These are phyloP conservation scores for Albizia julibrissin DNA, from an alignment of 306 rosid species.

Conservation along the genomic window DNA sequence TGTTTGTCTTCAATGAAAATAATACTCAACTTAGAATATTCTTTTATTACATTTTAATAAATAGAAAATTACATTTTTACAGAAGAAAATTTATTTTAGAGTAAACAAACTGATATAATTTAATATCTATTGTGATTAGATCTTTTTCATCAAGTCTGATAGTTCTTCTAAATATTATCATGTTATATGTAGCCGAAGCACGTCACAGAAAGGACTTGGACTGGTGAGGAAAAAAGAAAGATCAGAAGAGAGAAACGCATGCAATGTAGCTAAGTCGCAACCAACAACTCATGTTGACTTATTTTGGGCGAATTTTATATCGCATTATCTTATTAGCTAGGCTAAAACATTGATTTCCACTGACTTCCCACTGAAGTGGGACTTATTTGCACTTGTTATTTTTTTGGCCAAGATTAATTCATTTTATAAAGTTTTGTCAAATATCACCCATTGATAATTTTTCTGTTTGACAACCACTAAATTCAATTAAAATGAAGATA, in stretches of 20 bases:
- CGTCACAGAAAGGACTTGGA: not conserved
- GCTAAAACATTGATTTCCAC: no score
- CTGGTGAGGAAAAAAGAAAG: not conserved
- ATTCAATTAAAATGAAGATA: no score
- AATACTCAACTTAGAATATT: not conserved
- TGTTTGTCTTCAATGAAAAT: not conserved
- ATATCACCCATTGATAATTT: no score
- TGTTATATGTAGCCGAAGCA: not conserved
- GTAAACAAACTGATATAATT: not conserved
- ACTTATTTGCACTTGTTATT: no score
- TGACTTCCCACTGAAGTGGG: no score
- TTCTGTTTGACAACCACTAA: no score
- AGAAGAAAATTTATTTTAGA: not conserved
- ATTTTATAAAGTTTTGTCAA: no score
- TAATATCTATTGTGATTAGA: no score
- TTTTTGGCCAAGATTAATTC: no score
- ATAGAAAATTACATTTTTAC: not conserved
- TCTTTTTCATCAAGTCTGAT: not conserved
- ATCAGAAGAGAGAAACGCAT: not conserved
- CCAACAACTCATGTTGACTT: not conserved
- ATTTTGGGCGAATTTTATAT: no score
- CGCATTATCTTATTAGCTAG: no score
- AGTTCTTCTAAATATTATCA: not conserved
- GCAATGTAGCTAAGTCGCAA: not conserved
- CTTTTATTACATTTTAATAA: not conserved